Evolutionary conservation across 1,284 basidiomycete genomes (phyloP).

Genomic region (Inonotus obliquus): DNA sequence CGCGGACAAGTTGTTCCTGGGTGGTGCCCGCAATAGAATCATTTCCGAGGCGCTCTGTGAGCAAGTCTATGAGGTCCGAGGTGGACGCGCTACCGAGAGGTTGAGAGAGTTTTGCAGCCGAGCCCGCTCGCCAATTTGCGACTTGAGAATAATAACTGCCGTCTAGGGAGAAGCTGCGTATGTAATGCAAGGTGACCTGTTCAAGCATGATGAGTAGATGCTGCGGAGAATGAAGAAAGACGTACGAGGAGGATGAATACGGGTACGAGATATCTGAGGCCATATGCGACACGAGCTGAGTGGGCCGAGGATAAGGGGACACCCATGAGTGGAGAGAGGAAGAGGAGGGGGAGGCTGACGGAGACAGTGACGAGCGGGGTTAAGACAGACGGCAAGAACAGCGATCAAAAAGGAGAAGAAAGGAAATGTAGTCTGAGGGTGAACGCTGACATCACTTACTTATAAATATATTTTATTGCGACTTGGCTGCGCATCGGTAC

Average conservation of each 20-base stretch:
- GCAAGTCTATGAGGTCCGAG: conserved; percentile 16
- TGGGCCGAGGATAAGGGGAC: conserved; percentile 11
- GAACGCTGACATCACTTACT: neutral
- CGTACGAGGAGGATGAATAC: conserved; percentile 16
- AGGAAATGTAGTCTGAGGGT: neutral
- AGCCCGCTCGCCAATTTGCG: neutral
- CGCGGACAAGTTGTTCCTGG: neutral
- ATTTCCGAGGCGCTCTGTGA: conserved; percentile 16
- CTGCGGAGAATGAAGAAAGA: neutral
- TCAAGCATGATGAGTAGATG: neutral
- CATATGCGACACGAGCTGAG: conserved; percentile 13
- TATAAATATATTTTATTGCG: neutral
- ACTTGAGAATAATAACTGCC: conserved; percentile 5
- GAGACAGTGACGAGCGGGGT: neutral
- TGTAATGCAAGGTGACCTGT: conserved; percentile 18
- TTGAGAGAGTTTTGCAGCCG: conserved; percentile 5
- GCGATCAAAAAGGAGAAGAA: neutral
- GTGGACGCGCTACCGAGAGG: conserved; percentile 16
- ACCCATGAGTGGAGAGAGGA: conserved; percentile 4
- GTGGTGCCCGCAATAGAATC: neutral
- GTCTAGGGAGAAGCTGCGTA: conserved; percentile 14
- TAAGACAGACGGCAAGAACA: neutral
- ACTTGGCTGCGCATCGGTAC: neutral
- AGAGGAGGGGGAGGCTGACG: neutral
- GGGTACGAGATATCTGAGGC: conserved; percentile 14